phyloP scores from a whole-genome alignment of 306 rosid species.

The Vicia faba region DNA sequence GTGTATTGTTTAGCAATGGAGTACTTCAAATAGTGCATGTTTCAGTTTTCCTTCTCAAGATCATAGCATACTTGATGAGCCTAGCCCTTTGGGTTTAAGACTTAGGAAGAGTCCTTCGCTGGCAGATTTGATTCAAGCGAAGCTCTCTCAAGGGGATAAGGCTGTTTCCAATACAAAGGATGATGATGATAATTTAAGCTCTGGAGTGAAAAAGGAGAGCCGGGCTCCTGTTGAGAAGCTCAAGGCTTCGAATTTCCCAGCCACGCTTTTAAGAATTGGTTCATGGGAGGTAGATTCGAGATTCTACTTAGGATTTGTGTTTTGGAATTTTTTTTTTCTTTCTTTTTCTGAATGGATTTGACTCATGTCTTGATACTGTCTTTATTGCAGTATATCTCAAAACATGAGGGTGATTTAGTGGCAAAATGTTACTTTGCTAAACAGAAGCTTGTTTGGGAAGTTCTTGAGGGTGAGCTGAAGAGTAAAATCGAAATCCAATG shows the following conservation, averaged over 20 bases:
- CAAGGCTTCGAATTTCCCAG: constrained; percentile 89
- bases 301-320: neutral
- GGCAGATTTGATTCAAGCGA: constrained; percentile 82
- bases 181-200: constrained; percentile 37
- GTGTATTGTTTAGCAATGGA: constrained; percentile 39
- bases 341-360: neutral
- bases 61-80: constrained; percentile 77
- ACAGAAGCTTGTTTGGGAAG: constrained; percentile 97
- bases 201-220: constrained; percentile 46
- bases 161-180: constrained; percentile 24
- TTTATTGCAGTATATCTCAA: constrained; percentile 71
- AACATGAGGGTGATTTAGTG: constrained; percentile 87
- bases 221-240: constrained; percentile 53
- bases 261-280: constrained; percentile 69
- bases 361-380: neutral
- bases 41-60: constrained; percentile 45
- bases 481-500: constrained; percentile 90
- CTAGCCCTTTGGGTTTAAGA: constrained; percentile 86
- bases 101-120: constrained; percentile 84
- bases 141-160: constrained; percentile 60
- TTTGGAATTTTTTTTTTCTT: constrained; percentile 2
- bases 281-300: constrained; percentile 73
- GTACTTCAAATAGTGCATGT: constrained; percentile 38
- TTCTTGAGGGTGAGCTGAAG: constrained; percentile 89
- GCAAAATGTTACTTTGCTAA: constrained; percentile 91